These are phyloP conservation scores for Polyporus arcularius DNA, from an alignment of 768 basidiomycete species.

Conservation along the genomic window DNA sequence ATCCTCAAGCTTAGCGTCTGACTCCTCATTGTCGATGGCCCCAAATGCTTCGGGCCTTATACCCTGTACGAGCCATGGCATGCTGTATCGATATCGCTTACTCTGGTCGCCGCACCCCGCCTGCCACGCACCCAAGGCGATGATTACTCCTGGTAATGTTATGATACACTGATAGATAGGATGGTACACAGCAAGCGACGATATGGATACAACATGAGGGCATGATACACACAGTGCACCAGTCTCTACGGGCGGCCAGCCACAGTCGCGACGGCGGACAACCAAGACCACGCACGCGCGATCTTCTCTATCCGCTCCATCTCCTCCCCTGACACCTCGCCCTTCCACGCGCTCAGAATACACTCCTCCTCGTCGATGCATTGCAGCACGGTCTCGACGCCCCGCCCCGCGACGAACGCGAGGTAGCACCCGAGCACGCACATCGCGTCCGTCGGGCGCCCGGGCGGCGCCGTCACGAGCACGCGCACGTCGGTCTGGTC, in stretches of 20 bases:
- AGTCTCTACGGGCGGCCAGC: background rate
- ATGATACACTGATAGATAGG: constrained; percentile 1
- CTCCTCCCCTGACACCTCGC: constrained; percentile 31
- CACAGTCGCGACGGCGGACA: constrained; percentile 10
- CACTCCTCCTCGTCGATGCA: constrained; percentile 28
- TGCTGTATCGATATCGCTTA: constrained; percentile 8
- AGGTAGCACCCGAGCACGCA: constrained; percentile 31
- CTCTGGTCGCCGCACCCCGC: background rate
- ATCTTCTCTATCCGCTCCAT: constrained; percentile 27
- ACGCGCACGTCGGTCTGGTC: constrained; percentile 22
- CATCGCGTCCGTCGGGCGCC: constrained; percentile 33
- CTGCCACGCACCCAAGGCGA: too few relatives aligned
- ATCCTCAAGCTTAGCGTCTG: constrained; percentile 9
- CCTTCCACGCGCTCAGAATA: constrained; percentile 31
- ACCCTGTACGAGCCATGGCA: constrained; percentile 12
- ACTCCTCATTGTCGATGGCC: background rate
- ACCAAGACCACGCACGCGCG: constrained; percentile 27
- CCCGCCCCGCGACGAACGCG: constrained; percentile 26
- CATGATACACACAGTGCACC: background rate
- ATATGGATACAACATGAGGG: constrained; percentile 11
- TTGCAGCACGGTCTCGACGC: constrained; percentile 25
- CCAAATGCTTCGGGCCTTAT: background rate
- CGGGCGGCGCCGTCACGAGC: constrained; percentile 31
- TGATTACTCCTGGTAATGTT: background rate
- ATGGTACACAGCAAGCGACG: background rate